Conservation (phyloP, 495 filamentous ascomycete genomes). For the Viridothelium virens region DNA sequence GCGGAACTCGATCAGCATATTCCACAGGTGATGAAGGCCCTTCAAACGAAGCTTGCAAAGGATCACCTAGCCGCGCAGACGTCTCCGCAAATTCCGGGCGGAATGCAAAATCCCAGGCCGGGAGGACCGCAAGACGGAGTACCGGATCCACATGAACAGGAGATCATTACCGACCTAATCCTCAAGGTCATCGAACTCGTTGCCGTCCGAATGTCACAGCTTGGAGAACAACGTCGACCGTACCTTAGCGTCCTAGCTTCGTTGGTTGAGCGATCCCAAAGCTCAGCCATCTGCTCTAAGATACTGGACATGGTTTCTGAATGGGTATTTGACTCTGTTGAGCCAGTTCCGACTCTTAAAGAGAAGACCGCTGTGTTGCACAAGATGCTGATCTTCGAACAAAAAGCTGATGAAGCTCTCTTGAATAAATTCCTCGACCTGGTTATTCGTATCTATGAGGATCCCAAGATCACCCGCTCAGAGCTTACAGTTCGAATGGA, state of each 20-base stretch:
- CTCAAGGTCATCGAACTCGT: slow-evolving; percentile 90
- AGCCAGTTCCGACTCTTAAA: slow-evolving; percentile 91
- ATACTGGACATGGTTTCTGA: slow-evolving; percentile 88
- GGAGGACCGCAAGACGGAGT: slow-evolving; percentile 40
- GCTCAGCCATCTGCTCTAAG: slow-evolving; percentile 75
- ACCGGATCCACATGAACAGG: slow-evolving; percentile 66
- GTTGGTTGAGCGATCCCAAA: slow-evolving; percentile 86
- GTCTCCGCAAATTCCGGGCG: slow-evolving; percentile 33
- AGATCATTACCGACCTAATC: slow-evolving; percentile 79
- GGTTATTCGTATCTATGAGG: slow-evolving; percentile 95
- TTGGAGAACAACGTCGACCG: slow-evolving; percentile 85
- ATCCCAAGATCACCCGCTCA: slow-evolving; percentile 85
- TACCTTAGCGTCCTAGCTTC: slow-evolving; percentile 92
- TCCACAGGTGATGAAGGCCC: slow-evolving; percentile 78
- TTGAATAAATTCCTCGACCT: slow-evolving; percentile 88
- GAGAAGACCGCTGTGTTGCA: slow-evolving; percentile 95
- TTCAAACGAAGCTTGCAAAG: slow-evolving; percentile 85
- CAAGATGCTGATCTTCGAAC: slow-evolving; percentile 96
- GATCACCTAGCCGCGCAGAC: slow-evolving; percentile 79
- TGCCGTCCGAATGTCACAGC: slow-evolving; percentile 79
- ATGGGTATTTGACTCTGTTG: slow-evolving; percentile 91
- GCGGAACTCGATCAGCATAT: slow-evolving; percentile 85
- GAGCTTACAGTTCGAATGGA: slow-evolving; percentile 95
- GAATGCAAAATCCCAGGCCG: slow-evolving; percentile 22
- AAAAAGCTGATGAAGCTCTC: slow-evolving; percentile 69